A percentile compares a stretch with the other conserved stretches of the same genome.
Evolutionary conservation across 306 rosid genomes (phyloP).

Genomic region (Cucurbita ficifolia): DNA sequence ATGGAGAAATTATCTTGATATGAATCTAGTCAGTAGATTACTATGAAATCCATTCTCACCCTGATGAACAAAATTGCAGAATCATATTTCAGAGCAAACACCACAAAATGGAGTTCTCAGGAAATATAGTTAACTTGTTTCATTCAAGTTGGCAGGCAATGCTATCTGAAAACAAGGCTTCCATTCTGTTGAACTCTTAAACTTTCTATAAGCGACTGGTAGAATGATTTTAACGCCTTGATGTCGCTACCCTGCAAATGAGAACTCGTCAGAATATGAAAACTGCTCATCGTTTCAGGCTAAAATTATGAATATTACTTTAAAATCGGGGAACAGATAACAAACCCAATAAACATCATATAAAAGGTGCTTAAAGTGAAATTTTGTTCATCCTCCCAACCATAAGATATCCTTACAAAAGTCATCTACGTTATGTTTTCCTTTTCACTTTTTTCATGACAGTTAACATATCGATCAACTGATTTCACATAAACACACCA

Average conservation of each 20-base stretch:
- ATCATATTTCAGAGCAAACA: constrained; percentile 17
- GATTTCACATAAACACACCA: background rate
- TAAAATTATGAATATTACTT: background rate
- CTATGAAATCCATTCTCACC: constrained; percentile 20
- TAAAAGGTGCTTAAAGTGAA: background rate
- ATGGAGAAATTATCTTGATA: background rate
- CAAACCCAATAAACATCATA: background rate
- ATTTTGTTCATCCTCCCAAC: background rate
- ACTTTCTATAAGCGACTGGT: constrained; percentile 63
- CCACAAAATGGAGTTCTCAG: constrained; percentile 12
- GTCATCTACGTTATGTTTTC: background rate
- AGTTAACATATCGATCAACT: background rate
- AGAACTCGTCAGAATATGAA: background rate
- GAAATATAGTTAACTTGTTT: constrained; percentile 5
- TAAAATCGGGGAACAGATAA: background rate
- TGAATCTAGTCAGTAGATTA: background rate
- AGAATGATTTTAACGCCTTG: constrained; percentile 67
- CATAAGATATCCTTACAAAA: background rate
- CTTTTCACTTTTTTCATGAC: background rate
- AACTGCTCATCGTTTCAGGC: background rate
- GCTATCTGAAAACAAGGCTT: constrained; percentile 85
- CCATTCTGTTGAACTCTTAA: constrained; percentile 76
- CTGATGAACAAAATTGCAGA: constrained; percentile 28
- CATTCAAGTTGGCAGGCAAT: constrained; percentile 8
- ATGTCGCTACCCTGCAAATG: constrained; percentile 65